Evolutionary conservation across 345 rosid species (phyloP).

Genomic region (Draba incana): DNA sequence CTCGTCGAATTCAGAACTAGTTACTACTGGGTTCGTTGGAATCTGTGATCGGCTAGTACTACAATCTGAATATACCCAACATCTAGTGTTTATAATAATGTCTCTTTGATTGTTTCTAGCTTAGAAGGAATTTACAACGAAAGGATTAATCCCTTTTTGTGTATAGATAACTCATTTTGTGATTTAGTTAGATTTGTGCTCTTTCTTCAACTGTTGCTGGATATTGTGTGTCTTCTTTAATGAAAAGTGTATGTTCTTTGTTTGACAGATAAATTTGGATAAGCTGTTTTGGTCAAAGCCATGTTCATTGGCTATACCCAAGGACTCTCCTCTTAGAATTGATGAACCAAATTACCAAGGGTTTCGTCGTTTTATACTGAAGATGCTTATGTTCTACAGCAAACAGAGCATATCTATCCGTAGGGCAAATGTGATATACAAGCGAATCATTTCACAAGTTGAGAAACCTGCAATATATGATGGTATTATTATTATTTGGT

Average conservation of each 20-base stretch:
- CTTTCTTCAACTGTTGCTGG: constrained; percentile 6
- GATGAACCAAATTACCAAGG: constrained; percentile 83
- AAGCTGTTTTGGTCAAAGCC: constrained; percentile 89
- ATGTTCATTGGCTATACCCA: constrained; percentile 76
- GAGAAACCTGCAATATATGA: constrained; percentile 80
- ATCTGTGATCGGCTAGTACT: constrained; percentile 9
- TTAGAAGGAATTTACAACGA: background rate
- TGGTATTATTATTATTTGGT: constrained; percentile 46
- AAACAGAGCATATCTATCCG: constrained; percentile 86
- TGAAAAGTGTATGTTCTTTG: background rate
- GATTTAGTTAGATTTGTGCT: constrained; percentile 12
- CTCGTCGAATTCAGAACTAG: background rate
- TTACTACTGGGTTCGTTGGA: background rate
- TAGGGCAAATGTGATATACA: constrained; percentile 80
- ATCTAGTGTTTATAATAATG: background rate
- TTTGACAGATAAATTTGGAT: constrained; percentile 66
- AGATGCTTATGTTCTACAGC: constrained; percentile 79
- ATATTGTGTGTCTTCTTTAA: constrained; percentile 3
- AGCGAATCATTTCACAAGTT: constrained; percentile 67
- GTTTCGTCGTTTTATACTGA: constrained; percentile 56
- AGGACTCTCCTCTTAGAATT: constrained; percentile 67
- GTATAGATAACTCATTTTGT: background rate
- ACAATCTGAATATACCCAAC: background rate
- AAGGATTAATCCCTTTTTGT: background rate
- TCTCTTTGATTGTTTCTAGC: constrained; percentile 18